A percentile compares a stretch with the other conserved stretches of the same genome.
phyloP scores from a whole-genome alignment of 108 stramenopile species.

The Chaetoceros tenuissimus region DNA sequence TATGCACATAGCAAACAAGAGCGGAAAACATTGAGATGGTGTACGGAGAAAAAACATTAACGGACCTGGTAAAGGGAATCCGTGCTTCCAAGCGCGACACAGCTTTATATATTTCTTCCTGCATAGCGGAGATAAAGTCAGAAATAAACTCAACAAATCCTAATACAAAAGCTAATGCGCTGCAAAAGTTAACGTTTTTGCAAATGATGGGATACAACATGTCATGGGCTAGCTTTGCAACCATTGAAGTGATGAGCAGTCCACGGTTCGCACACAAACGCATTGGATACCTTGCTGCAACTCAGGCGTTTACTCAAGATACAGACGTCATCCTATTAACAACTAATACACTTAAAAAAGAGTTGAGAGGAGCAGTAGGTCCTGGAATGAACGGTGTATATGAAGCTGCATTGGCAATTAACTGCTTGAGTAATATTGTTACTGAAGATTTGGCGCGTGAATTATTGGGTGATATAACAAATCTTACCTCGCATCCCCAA shows the following conservation, averaged over 20 bases:
- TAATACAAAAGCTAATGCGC: conserved; percentile 88
- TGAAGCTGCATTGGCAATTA: conserved; percentile 94
- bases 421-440: conserved; percentile 95
- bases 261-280: conserved; percentile 95
- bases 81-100: conserved; percentile 93
- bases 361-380: conserved; percentile 71
- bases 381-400: conserved; percentile 66
- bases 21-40: no score
- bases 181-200: conserved; percentile 96
- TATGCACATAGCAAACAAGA: no score
- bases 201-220: conserved; percentile 98
- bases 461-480: conserved; percentile 81
- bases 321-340: conserved; percentile 96
- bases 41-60: conserved; percentile 93
- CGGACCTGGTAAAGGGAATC: conserved; percentile 96
- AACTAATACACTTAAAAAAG: conserved; percentile 96
- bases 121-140: conserved; percentile 92
- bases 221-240: conserved; percentile 91
- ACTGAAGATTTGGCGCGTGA: conserved; percentile 92
- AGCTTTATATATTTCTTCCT: conserved; percentile 84
- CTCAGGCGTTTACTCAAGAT: conserved; percentile 89
- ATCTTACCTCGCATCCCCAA: conserved; percentile 75
- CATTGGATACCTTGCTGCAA: conserved; percentile 90
- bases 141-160: conserved; percentile 90
- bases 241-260: conserved; percentile 92